Evolutionary conservation across 1,139 yeast species (phyloP), one percentile per base, ranked within the genome.

Genomic region (Kurtzmaniella quercitrusa): DNA sequence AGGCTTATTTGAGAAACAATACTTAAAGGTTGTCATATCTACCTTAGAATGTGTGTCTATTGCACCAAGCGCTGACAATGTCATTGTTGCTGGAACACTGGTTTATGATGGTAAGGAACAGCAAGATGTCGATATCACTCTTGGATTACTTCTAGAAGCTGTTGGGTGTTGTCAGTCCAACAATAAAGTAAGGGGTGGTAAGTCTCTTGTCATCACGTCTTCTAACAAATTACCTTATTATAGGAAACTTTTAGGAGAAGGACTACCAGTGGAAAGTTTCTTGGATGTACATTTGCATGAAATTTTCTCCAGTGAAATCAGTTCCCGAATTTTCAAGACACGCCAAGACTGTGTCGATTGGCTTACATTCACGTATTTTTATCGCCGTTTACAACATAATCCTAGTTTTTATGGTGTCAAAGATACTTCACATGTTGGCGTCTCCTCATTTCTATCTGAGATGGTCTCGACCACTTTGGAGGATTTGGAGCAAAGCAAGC

Each of bases 261-360:
- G 96, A 0, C 61, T 89, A 14, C 97, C 98, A 0, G 69, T 88
- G 32, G 98, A 94, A 59, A 88, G 97, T 61, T 80, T 74, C 52
- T 59, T 89, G 51, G 76, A 76, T 42, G 61, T 68, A 11, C 63
- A 67, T 38, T 53, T 89, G 15, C 82, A 78, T 46, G 96, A 91
- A 55, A 73, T 78, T 0, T 72, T 93, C 38, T 62, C 86, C 36
- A 76, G 79, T 35, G 98, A 89, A 51, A 81, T 89, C 14, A 77
- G 85, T 41, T 77, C 81, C 12, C 71, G 78, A 1, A 69, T 82
- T n/a, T 74, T 93, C 45, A 75, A 71, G 40, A 71, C 78, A 5
- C 80, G 87, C 54, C 97, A 91, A 53, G 95, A 87, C 50, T 87
- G 95, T 50, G 78, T 94, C 46, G 97, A 91, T 54, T 88, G 96